phyloP scores from a whole-genome alignment of 2,329 filamentous ascomycete species.

The Colletotrichum musae region DNA sequence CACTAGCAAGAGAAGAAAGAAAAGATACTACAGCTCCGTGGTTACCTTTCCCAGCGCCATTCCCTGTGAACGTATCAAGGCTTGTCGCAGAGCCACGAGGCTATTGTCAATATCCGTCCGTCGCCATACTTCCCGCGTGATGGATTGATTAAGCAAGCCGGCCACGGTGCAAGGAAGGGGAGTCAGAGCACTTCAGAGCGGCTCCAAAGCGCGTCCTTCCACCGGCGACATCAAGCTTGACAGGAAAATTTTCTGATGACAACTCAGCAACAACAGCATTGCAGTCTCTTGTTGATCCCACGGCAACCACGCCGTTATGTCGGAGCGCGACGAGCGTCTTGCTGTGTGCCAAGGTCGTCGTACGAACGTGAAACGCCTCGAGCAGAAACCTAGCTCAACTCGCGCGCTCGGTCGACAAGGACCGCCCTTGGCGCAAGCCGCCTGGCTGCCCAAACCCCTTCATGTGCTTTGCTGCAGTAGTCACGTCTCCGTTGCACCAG shows the following conservation, averaged over 20 bases:
- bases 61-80: slow-evolving; percentile 11
- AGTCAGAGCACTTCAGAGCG: neutral
- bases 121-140: slow-evolving; percentile 9
- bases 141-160: neutral
- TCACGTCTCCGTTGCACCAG: neutral
- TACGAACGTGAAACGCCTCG: slow-evolving; percentile 39
- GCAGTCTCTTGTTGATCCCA: neutral
- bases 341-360: slow-evolving; percentile 30
- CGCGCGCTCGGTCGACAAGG: slow-evolving; percentile 34
- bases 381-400: slow-evolving; percentile 28
- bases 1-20: neutral
- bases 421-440: slow-evolving; percentile 2
- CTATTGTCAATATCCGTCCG: slow-evolving; percentile 18
- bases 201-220: neutral
- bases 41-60: neutral
- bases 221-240: too few relatives aligned
- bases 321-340: slow-evolving; percentile 31
- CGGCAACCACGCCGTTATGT: slow-evolving; percentile 1
- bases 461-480: slow-evolving; percentile 16
- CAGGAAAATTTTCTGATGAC: too few relatives aligned
- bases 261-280: neutral
- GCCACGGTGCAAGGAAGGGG: neutral
- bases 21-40: neutral
- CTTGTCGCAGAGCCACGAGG: neutral
- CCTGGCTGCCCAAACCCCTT: neutral